Base-by-base conservation (phyloP, 2,329 filamentous ascomycete species). In the Kalmusia sp. region DNA sequence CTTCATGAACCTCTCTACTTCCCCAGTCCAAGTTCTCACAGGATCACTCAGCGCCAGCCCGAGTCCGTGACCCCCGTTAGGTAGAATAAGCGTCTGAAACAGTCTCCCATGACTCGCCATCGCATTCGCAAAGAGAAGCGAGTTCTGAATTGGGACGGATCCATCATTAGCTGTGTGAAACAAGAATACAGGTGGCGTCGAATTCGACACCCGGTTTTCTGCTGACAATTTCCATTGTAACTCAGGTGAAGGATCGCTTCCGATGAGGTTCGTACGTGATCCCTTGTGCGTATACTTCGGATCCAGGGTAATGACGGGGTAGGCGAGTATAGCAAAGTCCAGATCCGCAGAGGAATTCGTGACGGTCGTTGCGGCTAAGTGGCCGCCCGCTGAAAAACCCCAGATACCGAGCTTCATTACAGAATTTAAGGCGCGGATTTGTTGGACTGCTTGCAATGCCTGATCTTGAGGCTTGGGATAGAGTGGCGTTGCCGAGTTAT, bases 81-180 rank as follows among this genome's bases (percentile, higher is more conserved):
- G 51, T 17, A 53, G 27, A 17, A 53, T 49, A 31, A 53, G 27
- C 28, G 28, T 39, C 25, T 49, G 38, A 8, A 49, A 44, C 17
- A 31, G 45, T 15, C 45, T 25, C n/a, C 33, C 33, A 24, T 49
- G 31, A 14, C 33, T 53, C 17, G 51, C 51, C 51, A 53, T 49
- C 2, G 51, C 51, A 6, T 49, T 44, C 19, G 51, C 51, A 30
- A 53, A 53, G 5, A 49, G 12, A 21, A 49, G 25, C 5, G 44
- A 39, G 19, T 53, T 53, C 19, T 53, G 38, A 7, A 53, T 35
- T 1, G 51, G 51, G n/a, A 53, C 51, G 14, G 31, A 6, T 22
- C 17, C 22, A 25, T 53, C 51, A 30, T 53, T 53, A 21, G 51
- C 51, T 14, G 51, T 53, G 27, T 53, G 51, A 19, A 53, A 53